Evolutionary conservation across 805 yeast species (phyloP).

Genomic region (Diddensiella caesifluorescens): DNA sequence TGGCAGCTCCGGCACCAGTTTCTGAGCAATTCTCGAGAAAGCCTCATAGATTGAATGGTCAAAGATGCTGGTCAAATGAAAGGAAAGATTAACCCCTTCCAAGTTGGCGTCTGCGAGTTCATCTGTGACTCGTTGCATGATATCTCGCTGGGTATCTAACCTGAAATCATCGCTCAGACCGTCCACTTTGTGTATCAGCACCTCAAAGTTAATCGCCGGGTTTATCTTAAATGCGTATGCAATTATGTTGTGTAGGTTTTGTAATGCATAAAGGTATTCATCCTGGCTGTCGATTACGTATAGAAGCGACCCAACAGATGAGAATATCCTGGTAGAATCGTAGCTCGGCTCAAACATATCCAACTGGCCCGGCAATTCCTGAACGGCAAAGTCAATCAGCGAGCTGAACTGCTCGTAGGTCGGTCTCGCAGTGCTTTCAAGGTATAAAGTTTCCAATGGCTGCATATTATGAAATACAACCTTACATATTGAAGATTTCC

Average conservation of each 20-base stretch:
- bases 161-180: constrained; percentile 92
- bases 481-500: constrained; percentile 92
- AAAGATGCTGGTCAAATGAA: constrained; percentile 87
- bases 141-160: constrained; percentile 91
- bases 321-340: constrained; percentile 60
- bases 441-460: constrained; percentile 84
- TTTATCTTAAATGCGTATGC: constrained; percentile 81
- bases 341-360: constrained; percentile 82
- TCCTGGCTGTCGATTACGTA: constrained; percentile 95
- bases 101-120: constrained; percentile 83
- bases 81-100: constrained; percentile 86
- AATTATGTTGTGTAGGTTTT: constrained; percentile 81
- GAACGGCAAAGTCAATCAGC: constrained; percentile 76
- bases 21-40: constrained; percentile 86
- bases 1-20: constrained; percentile 82
- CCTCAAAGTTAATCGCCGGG: constrained; percentile 83
- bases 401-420: constrained; percentile 68
- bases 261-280: constrained; percentile 86
- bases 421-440: constrained; percentile 87
- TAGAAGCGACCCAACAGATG: constrained; percentile 82
- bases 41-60: constrained; percentile 97
- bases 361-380: constrained; percentile 93
- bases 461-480: constrained; percentile 96
- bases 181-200: constrained; percentile 90
- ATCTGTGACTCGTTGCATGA: constrained; percentile 92